These are phyloP conservation scores for Lindgomyces ingoldianus DNA, from an alignment of 495 filamentous ascomycete species.

Conservation along the genomic window DNA sequence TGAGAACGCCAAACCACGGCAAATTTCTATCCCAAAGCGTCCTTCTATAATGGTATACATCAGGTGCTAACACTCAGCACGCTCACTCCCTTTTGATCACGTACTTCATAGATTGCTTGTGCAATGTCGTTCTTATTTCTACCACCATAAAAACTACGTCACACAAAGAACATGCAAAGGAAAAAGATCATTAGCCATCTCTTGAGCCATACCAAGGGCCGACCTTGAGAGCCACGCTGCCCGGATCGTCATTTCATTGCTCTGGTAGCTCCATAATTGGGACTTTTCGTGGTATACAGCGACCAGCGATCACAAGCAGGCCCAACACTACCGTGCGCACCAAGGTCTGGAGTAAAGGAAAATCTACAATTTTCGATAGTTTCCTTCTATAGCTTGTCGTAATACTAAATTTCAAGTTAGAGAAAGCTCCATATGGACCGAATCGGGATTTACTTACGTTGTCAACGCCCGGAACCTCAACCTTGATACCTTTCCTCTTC, in stretches of 20 bases:
- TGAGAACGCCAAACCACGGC: too few species aligned
- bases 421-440: slow-evolving; percentile 8
- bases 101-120: too few species aligned
- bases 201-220: slow-evolving; percentile 3
- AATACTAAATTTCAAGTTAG: slow-evolving; percentile 77
- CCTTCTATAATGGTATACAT: too few species aligned
- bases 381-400: slow-evolving; percentile 88
- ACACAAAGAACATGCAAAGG: slow-evolving; percentile 33
- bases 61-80: too few species aligned
- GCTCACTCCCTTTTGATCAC: too few species aligned
- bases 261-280: slow-evolving; percentile 24
- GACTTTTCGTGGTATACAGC: slow-evolving; percentile 19
- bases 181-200: slow-evolving; percentile 29
- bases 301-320: slow-evolving; percentile 24
- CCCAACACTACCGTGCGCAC: slow-evolving; percentile 24
- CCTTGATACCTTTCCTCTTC: slow-evolving; percentile 99
- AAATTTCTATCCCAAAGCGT: too few species aligned
- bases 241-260: slow-evolving; percentile 27
- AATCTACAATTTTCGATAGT: slow-evolving; percentile 39
- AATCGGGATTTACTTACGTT: slow-evolving; percentile 72
- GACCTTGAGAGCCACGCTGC: slow-evolving; percentile 20
- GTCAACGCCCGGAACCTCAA: slow-evolving; percentile 80
- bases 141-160: slow-evolving; percentile 32
- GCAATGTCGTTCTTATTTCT: slow-evolving; percentile 33
- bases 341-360: slow-evolving; percentile 33